These are phyloP conservation scores for Zygosaccharomyces sapae DNA, from an alignment of 1,139 yeast genomes.

Conservation along the genomic window DNA sequence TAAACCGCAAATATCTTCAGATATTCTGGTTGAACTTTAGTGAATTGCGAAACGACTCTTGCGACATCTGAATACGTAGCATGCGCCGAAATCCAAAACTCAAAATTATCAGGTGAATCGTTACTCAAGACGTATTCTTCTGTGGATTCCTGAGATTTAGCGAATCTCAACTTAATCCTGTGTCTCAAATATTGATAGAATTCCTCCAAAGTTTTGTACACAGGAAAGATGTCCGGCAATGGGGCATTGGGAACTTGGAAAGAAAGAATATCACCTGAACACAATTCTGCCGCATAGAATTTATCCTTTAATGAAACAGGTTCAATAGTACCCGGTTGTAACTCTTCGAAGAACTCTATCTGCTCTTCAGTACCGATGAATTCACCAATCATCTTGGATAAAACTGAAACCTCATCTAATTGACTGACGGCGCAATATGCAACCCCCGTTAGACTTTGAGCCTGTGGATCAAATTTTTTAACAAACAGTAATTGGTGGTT, in stretches of 20 bases:
- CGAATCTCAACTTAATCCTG: constrained; percentile 56
- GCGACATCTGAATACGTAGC: constrained; percentile 60
- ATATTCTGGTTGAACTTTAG: constrained; percentile 56
- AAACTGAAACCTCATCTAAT: constrained; percentile 44
- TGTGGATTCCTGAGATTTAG: constrained; percentile 44
- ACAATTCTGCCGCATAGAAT: constrained; percentile 57
- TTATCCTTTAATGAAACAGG: constrained; percentile 40
- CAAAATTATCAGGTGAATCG: constrained; percentile 38
- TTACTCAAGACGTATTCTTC: constrained; percentile 46
- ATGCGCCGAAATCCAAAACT: constrained; percentile 66
- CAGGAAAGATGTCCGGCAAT: constrained; percentile 24
- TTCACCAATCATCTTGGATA: constrained; percentile 47
- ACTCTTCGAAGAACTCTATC: constrained; percentile 62
- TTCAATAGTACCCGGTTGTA: constrained; percentile 61
- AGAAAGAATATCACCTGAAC: constrained; percentile 74
- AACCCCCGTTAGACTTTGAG: constrained; percentile 56
- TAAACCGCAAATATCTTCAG: constrained; percentile 62
- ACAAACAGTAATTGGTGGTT: constrained; percentile 52
- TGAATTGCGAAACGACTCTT: constrained; percentile 49
- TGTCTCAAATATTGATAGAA: constrained; percentile 64
- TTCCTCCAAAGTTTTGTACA: constrained; percentile 41
- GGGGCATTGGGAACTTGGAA: constrained; percentile 43
- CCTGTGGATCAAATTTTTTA: constrained; percentile 61
- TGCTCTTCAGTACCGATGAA: constrained; percentile 41
- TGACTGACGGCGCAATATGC: constrained; percentile 58